Percentiles rank a stretch among this genome's conserved stretches.
Conservation (phyloP, 2,329 filamentous ascomycete genomes). For the Botrytis porri region DNA sequence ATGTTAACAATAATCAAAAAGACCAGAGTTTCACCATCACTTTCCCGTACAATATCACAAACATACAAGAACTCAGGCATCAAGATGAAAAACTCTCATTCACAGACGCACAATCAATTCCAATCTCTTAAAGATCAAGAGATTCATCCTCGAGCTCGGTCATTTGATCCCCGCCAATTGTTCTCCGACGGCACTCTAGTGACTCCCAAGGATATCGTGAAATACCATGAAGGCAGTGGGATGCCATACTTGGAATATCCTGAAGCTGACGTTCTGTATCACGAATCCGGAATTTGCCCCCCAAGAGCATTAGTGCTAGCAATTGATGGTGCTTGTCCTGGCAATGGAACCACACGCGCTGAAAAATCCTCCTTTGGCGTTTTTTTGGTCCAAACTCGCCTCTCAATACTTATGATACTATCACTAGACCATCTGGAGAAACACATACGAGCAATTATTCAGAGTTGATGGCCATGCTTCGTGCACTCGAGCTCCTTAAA, state of each 20-base stretch:
- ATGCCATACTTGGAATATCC: background rate
- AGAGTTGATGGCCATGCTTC: background rate
- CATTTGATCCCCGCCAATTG: background rate
- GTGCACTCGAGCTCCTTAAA: background rate
- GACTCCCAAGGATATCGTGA: background rate
- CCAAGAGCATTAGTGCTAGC: background rate
- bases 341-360: background rate
- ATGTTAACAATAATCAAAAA: background rate
- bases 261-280: no score
- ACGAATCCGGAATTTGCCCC: rapidly evolving
- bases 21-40: no score
- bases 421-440: background rate
- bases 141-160: background rate
- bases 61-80: background rate
- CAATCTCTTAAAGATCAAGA: no score
- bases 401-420: background rate
- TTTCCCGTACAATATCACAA: background rate
- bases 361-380: background rate
- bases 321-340: background rate
- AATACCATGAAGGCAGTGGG: background rate
- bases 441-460: background rate
- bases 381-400: background rate
- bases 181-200: background rate
- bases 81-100: background rate
- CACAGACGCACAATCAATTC: background rate